Evolutionary conservation across 2,329 filamentous ascomycete species (phyloP).

Genomic region (Didymosphaeria variabile): DNA sequence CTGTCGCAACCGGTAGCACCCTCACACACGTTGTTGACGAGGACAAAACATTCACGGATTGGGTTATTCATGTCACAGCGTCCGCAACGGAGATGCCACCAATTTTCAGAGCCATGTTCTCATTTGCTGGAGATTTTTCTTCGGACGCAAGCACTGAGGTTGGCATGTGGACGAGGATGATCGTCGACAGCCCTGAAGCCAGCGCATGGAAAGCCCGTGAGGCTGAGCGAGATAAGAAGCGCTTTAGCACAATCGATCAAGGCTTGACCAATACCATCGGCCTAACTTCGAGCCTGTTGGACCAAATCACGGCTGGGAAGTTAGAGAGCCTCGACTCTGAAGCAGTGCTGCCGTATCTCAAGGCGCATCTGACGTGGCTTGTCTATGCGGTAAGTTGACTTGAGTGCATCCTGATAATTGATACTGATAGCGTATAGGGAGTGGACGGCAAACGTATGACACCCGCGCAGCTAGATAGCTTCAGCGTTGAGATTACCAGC

Average conservation of each 20-base stretch:
- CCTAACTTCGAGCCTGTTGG: conserved; percentile 38
- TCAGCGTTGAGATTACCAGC: conserved; percentile 31
- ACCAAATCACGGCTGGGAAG: conserved; percentile 28
- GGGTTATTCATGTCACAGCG: conserved; percentile 33
- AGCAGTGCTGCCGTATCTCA: conserved; percentile 40
- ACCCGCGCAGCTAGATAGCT: conserved; percentile 17
- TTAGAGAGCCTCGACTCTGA: conserved; percentile 30
- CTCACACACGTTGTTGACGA: conserved; percentile 11
- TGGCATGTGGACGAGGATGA: conserved; percentile 38
- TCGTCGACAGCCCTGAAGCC: conserved; percentile 22
- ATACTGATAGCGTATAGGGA: conserved; percentile 23
- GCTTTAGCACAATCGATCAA: conserved; percentile 17
- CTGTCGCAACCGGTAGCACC: background rate
- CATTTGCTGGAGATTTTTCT: conserved; percentile 27
- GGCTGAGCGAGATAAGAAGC: conserved; percentile 58
- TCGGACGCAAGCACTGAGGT: conserved; percentile 28
- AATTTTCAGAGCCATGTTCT: conserved; percentile 36
- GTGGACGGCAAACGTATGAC: conserved; percentile 23
- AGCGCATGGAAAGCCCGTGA: conserved; percentile 57
- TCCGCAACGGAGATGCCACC: conserved; percentile 19
- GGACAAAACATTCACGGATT: conserved; percentile 32
- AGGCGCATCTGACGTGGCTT: conserved; percentile 38
- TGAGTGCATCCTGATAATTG: background rate
- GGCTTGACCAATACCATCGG: conserved; percentile 28
- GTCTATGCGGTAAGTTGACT: conserved; percentile 32